A percentile compares a stretch with the other conserved stretches of the same genome.
These are phyloP conservation scores for Tolypocladium capitatum DNA, from an alignment of 2,329 filamentous ascomycete species.

Conservation along the genomic window DNA sequence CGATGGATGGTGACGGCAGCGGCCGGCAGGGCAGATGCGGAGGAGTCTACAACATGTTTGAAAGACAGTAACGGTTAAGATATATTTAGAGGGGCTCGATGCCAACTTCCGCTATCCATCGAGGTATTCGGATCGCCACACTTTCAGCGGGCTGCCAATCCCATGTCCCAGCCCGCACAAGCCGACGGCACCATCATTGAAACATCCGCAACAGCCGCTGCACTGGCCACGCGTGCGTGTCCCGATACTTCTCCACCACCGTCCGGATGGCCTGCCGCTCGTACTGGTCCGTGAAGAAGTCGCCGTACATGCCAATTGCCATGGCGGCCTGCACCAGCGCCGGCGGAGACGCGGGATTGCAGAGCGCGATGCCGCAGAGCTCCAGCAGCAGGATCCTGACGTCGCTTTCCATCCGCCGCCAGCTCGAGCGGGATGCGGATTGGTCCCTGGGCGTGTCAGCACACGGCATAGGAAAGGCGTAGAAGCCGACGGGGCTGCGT, in stretches of 20 bases:
- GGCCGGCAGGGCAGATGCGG: too few relatives aligned
- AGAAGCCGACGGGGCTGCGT: neutral
- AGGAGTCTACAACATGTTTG: too few relatives aligned
- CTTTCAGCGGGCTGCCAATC: too few relatives aligned
- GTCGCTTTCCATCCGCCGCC: conserved; percentile 23
- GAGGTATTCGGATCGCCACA: too few relatives aligned
- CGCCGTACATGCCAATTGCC: conserved; percentile 27
- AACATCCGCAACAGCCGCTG: conserved; percentile 24
- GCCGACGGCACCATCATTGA: conserved; percentile 2
- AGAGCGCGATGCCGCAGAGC: conserved; percentile 26
- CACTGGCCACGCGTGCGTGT: conserved; percentile 26
- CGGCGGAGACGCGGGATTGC: conserved; percentile 22
- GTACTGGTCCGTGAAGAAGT: conserved; percentile 27
- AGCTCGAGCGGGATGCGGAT: conserved; percentile 15
- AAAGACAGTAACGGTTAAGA: too few relatives aligned
- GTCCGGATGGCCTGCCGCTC: conserved; percentile 22
- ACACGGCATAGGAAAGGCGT: neutral
- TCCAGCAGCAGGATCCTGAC: conserved; percentile 24
- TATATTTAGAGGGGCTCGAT: too few relatives aligned
- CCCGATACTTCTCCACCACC: conserved; percentile 31
- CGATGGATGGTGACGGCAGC: neutral
- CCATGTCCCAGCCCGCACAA: too few relatives aligned
- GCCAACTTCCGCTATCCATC: too few relatives aligned
- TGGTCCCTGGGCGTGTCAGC: conserved; percentile 8
- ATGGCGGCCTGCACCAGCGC: conserved; percentile 25